phyloP scores from a whole-genome alignment of 2,329 filamentous ascomycete genomes.

The Daldinia eschscholtzii region DNA sequence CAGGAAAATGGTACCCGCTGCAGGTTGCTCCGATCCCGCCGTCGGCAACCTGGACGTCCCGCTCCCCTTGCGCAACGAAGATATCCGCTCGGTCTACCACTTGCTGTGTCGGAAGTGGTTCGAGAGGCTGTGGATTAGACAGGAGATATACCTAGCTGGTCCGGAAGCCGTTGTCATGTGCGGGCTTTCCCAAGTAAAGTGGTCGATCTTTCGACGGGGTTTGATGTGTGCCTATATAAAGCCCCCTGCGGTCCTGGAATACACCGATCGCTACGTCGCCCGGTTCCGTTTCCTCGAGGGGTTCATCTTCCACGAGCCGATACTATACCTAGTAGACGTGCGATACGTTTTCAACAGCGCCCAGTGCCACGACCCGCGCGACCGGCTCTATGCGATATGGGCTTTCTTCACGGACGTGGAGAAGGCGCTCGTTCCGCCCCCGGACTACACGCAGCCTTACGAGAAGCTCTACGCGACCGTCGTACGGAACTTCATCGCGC shows the following conservation, averaged over 20 bases:
- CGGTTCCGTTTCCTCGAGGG: background rate
- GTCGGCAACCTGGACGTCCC: background rate
- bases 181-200: conserved; percentile 19
- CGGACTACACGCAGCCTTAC: conserved; percentile 30
- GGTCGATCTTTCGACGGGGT: conserved; percentile 19
- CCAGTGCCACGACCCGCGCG: conserved; percentile 20
- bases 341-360: background rate
- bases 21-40: conserved; percentile 14
- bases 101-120: conserved; percentile 35
- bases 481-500: background rate
- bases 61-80: background rate
- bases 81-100: background rate
- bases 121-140: conserved; percentile 40
- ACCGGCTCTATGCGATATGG: conserved; percentile 27
- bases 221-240: conserved; percentile 14
- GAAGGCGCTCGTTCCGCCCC: conserved; percentile 1
- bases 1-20: background rate
- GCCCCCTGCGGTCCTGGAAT: too few relatives aligned
- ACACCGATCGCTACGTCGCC: background rate
- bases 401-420: conserved; percentile 14
- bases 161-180: conserved; percentile 28
- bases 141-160: conserved; percentile 39
- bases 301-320: background rate
- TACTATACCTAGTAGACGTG: background rate
- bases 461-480: conserved; percentile 19